Conservation (phyloP, 306 rosid genomes). For the Cyclanthera cordifolia region DNA sequence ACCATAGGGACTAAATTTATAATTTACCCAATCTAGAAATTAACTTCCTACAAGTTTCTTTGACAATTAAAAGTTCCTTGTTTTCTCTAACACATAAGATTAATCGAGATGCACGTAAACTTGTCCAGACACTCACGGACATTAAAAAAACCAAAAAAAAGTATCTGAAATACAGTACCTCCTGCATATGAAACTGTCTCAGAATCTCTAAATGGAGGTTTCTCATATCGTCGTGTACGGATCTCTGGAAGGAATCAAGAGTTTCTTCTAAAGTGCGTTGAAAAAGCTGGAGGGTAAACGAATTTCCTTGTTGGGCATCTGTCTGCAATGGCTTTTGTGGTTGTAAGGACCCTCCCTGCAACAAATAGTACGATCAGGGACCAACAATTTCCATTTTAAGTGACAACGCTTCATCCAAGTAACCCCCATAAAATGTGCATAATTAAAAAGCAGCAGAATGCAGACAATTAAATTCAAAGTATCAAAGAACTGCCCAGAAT, state of each 20-base stretch:
- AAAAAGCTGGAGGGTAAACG: slow-evolving; percentile 86
- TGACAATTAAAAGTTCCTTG: too few species aligned
- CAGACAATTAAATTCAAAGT: too few species aligned
- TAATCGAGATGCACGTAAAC: too few species aligned
- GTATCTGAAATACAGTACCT: slow-evolving; percentile 23
- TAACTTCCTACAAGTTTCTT: too few species aligned
- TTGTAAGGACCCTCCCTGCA: slow-evolving; percentile 55
- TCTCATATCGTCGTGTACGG: slow-evolving; percentile 77
- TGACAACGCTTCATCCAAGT: neutral
- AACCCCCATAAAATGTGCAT: neutral
- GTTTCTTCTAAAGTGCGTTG: slow-evolving; percentile 86
- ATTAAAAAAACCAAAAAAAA: too few species aligned
- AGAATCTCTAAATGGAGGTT: slow-evolving; percentile 91
- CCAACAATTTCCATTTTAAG: neutral
- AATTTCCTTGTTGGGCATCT: slow-evolving; percentile 67
- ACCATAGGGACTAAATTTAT: too few species aligned
- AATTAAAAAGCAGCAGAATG: neutral
- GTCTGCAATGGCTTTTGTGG: slow-evolving; percentile 43
- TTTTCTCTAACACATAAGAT: too few species aligned
- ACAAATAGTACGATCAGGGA: slow-evolving; percentile 8
- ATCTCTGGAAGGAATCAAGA: slow-evolving; percentile 71
- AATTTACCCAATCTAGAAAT: too few species aligned
- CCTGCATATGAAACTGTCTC: slow-evolving; percentile 91
- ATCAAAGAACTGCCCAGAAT: neutral
- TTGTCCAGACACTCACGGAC: too few species aligned